phyloP scores from a whole-genome alignment of 306 rosid species.

The Lupinus albus region DNA sequence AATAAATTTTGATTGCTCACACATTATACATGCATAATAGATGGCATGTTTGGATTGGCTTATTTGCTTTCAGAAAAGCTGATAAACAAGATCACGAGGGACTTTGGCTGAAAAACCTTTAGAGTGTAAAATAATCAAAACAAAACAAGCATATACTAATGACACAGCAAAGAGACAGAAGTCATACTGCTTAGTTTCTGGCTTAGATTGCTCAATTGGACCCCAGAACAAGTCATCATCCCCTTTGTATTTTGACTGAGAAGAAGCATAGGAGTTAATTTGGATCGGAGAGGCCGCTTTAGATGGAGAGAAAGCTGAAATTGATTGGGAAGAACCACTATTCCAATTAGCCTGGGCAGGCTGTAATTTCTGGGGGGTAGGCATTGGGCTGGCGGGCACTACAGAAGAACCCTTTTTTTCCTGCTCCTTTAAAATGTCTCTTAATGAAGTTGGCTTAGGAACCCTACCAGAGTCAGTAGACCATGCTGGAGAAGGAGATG shows the following conservation, averaged over 20 bases:
- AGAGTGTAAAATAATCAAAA: slow-evolving; percentile 15
- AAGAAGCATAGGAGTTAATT: slow-evolving; percentile 48
- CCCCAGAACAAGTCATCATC: slow-evolving; percentile 99
- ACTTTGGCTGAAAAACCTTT: neutral
- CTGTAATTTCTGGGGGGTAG: slow-evolving; percentile 76
- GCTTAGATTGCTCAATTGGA: slow-evolving; percentile 77
- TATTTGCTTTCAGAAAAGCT: neutral
- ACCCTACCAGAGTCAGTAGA: slow-evolving; percentile 75
- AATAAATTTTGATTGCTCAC: neutral
- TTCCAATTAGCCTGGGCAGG: slow-evolving; percentile 57
- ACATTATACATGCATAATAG: neutral
- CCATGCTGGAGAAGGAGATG: slow-evolving; percentile 82
- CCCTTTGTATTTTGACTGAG: slow-evolving; percentile 66
- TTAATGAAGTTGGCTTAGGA: slow-evolving; percentile 67
- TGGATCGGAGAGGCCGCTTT: slow-evolving; percentile 67
- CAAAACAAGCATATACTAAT: neutral
- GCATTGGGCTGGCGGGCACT: slow-evolving; percentile 50
- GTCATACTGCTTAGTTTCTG: slow-evolving; percentile 76
- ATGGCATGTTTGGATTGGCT: neutral
- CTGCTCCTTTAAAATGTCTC: slow-evolving; percentile 91
- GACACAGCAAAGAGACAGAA: slow-evolving; percentile 26
- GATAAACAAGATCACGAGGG: neutral
- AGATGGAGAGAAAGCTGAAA: slow-evolving; percentile 78
- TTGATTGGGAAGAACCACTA: slow-evolving; percentile 61
- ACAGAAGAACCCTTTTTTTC: slow-evolving; percentile 56